Base-by-base conservation (phyloP, 2,329 filamentous ascomycete species). In the Blastomyces gilchristii region DNA sequence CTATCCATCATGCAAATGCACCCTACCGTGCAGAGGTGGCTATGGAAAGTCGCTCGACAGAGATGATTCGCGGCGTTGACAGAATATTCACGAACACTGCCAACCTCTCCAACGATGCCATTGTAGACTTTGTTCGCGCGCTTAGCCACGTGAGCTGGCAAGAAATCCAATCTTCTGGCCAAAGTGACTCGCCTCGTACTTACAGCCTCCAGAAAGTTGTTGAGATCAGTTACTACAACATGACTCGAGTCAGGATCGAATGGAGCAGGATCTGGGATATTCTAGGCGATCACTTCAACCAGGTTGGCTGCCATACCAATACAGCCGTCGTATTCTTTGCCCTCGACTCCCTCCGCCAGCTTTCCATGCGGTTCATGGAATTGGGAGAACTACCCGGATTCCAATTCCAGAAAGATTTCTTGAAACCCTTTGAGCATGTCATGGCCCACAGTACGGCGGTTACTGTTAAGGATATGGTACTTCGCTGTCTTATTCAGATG, bases 191-290 rank as follows among this genome's bases (percentile, higher is more conserved):
- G 28, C 94, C 94, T 12, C 86, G 95, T 62, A 99, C 93, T 9
- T 99, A 97, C 81, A 97, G 92, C 78, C 79, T 99, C 65, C 94
- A 99, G 73, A 99, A 99, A 76, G 85, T 99, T 66, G 95, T 99
- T 18, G 94, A 99, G 76, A 97, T 99, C 75, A 96, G 91, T 74
- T 97, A 96, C 76, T 99, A 99, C 84, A 99, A 99, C 79, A 99
- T 99, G 94, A 91, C 90, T 64, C 87, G 94, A 81, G 93, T 99
- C 45, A 88, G 94, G 70, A 97, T 97, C 70, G 94, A 99, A 74
- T 99, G 94, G 94, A 95, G 89, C 14, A 93, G 89, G 70, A 96
- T 99, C 64, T 99, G 94, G 94, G 89, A 90, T 66, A 89, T 99
- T 1, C 83, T 99, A n/a, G 94, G 94, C 16, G 90, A 96, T 72